A percentile compares a stretch with the other conserved stretches of the same genome.
Evolutionary conservation across 352 stramenopile species (phyloP).

Genomic region (Globisporangium uncinulatum): DNA sequence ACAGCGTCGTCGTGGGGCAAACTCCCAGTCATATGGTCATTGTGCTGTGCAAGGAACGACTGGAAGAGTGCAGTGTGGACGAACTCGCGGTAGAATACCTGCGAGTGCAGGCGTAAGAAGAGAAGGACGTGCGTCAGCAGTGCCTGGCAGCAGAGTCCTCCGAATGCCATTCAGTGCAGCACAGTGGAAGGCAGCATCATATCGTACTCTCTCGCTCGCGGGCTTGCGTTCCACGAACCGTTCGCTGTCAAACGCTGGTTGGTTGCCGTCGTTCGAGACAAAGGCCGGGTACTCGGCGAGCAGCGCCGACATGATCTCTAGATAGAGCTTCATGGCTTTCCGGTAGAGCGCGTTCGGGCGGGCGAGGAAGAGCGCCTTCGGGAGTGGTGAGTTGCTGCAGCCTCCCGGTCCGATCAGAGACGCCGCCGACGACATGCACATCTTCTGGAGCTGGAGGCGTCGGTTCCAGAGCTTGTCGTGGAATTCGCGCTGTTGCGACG

Average conservation of each 20-base stretch:
- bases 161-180: neutral
- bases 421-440: constrained; percentile 18
- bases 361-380: constrained; percentile 17
- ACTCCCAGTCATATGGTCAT: constrained; percentile 22
- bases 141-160: neutral
- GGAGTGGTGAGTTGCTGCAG: neutral
- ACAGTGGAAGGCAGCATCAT: constrained; percentile 3
- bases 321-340: constrained; percentile 27
- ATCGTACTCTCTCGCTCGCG: constrained; percentile 22
- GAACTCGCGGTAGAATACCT: constrained; percentile 32
- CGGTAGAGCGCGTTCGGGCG: constrained; percentile 15
- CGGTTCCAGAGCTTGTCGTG: constrained; percentile 41
- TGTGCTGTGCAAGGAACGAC: constrained; percentile 31
- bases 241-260: constrained; percentile 15
- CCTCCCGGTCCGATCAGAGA: neutral
- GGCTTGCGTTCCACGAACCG: constrained; percentile 22
- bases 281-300: constrained; percentile 16
- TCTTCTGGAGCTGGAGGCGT: constrained; percentile 44
- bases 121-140: neutral
- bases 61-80: constrained; percentile 30
- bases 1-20: constrained; percentile 24
- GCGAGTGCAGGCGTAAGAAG: neutral
- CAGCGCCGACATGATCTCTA: constrained; percentile 18
- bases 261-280: constrained; percentile 13
- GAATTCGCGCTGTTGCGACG: constrained; percentile 29